These are phyloP conservation scores for Thelonectria discophora DNA, from an alignment of 2,329 filamentous ascomycete species.

Conservation along the genomic window DNA sequence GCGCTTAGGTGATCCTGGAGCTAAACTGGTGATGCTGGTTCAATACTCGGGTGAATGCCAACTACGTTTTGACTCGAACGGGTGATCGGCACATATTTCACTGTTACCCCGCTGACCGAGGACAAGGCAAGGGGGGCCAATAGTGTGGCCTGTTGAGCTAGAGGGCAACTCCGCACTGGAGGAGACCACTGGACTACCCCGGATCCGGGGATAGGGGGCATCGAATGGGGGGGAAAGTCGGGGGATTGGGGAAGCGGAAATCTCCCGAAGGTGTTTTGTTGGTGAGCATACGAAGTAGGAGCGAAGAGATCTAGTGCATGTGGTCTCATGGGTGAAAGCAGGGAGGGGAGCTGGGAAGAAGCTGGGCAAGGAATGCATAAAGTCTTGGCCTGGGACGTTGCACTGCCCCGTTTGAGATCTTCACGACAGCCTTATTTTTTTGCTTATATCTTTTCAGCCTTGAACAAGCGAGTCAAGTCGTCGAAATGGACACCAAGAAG, in stretches of 20 bases:
- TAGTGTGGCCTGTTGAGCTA: background rate
- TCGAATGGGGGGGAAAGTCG: background rate
- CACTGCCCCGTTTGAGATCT: background rate
- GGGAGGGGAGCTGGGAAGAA: too few species aligned
- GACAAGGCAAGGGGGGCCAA: background rate
- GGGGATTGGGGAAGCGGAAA: background rate
- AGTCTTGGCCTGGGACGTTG: background rate
- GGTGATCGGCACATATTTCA: conserved; percentile 6
- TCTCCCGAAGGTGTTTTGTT: background rate
- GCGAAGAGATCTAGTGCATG: background rate
- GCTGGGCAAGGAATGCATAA: conserved; percentile 6
- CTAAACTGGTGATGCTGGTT: background rate
- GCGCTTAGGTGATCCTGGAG: conserved; percentile 12
- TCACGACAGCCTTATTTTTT: background rate
- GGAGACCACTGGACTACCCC: background rate
- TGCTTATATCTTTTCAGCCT: background rate
- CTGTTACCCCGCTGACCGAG: conserved; percentile 11
- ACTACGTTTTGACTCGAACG: background rate
- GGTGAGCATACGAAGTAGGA: background rate
- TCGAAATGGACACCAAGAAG: conserved; percentile 14
- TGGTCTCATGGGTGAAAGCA: background rate
- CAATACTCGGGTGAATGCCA: background rate
- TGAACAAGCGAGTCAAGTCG: background rate
- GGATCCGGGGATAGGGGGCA: background rate
- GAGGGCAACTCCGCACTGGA: background rate